Conservation (phyloP, 495 filamentous ascomycete species). For the Clavariopsis aquatica region DNA sequence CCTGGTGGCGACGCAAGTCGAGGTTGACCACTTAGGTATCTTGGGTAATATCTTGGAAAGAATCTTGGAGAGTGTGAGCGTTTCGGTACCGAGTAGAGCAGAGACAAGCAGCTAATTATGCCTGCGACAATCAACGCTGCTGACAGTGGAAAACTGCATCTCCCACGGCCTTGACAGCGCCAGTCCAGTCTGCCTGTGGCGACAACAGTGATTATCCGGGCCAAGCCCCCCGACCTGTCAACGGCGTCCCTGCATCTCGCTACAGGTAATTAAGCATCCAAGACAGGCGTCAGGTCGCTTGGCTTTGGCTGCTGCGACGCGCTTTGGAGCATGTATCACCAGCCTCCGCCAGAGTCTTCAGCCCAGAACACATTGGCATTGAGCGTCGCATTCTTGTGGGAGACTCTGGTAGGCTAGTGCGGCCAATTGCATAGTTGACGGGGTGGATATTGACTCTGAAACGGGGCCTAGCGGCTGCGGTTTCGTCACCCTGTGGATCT, state of each 20-base stretch:
- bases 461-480: slow-evolving; percentile 3
- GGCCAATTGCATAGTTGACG: neutral
- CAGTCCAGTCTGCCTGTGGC: too few relatives aligned
- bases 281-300: slow-evolving; percentile 1
- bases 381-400: neutral
- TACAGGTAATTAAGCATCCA: neutral
- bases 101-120: too few relatives aligned
- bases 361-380: neutral
- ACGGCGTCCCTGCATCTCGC: neutral
- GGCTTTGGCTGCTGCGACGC: neutral
- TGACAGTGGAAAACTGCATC: too few relatives aligned
- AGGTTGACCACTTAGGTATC: too few relatives aligned
- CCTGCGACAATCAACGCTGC: too few relatives aligned
- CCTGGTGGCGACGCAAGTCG: too few relatives aligned
- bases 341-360: neutral
- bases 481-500: slow-evolving; percentile 7
- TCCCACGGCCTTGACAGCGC: neutral
- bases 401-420: neutral
- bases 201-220: too few relatives aligned
- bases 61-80: too few relatives aligned
- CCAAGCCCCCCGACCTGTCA: too few relatives aligned
- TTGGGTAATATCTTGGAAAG: too few relatives aligned
- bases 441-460: neutral
- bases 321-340: too few relatives aligned
- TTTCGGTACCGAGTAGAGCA: too few relatives aligned